A percentile compares a stretch with the other conserved stretches of the same genome.
Evolutionary conservation across 768 basidiomycete genomes (phyloP).

Genomic region (Russula vinacea): DNA sequence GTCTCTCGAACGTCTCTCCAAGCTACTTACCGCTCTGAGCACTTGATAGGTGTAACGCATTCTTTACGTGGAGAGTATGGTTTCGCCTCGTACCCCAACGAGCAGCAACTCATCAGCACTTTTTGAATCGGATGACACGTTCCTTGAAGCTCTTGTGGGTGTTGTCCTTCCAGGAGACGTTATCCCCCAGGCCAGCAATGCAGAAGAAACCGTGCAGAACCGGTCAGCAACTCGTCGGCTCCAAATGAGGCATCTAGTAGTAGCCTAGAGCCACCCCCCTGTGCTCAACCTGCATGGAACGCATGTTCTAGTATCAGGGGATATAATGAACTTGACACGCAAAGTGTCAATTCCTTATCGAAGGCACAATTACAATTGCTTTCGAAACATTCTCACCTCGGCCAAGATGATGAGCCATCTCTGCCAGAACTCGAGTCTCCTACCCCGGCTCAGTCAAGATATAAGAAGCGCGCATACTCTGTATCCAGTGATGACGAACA

Average conservation of each 20-base stretch:
- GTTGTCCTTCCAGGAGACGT: slow-evolving; percentile 50
- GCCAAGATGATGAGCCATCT: slow-evolving; percentile 11
- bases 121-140: slow-evolving; percentile 54
- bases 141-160: slow-evolving; percentile 48
- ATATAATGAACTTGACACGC: slow-evolving; percentile 35
- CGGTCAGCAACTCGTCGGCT: slow-evolving; percentile 19
- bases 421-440: slow-evolving; percentile 11
- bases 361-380: background rate
- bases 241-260: slow-evolving; percentile 24
- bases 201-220: background rate
- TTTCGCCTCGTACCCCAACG: slow-evolving; percentile 18
- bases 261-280: slow-evolving; percentile 40
- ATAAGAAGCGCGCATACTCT: slow-evolving; percentile 25
- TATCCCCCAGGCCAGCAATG: slow-evolving; percentile 6
- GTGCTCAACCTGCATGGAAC: slow-evolving; percentile 44
- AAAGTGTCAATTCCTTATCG: background rate
- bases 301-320: slow-evolving; percentile 38
- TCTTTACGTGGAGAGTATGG: slow-evolving; percentile 18
- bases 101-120: slow-evolving; percentile 48
- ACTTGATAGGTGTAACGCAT: background rate
- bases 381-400: background rate
- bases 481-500: slow-evolving; percentile 17
- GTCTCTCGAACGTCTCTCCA: background rate
- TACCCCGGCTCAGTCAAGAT: slow-evolving; percentile 17
- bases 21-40: no score